Evolutionary conservation across 257 asterid genomes (phyloP), one percentile per base, ranked within the genome.

Genomic region (Przewalskia tangutica): DNA sequence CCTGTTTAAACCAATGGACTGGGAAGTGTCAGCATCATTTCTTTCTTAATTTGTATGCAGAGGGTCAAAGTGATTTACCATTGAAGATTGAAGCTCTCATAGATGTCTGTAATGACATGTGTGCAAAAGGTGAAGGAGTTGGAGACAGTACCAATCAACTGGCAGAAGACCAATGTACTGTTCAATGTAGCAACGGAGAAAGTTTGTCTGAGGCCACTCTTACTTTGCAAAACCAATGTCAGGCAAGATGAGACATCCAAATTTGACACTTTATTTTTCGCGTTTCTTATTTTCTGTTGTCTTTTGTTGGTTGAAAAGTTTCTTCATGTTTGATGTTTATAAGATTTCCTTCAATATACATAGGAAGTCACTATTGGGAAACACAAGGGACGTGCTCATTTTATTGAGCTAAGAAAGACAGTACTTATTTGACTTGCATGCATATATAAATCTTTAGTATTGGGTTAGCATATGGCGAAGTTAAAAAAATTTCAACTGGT

Each of bases 171-270:
- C 68, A 67, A 77, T 82, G 44, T 17, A 64, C 18, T 67, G n/a
- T 68, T 79, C 81, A 7, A 59, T n/a, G 12, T 83, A 27, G 27
- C 36, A 66, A 66, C 53, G 68, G 83, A 12, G 79, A 67, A 42
- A 20, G 50, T 50, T 62, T 58, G 32, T 71, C 81, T 3, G 86
- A 80, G 84, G 82, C 79, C 9, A 54, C 60, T 55, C 77, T 70
- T 12, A 9, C 81, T 38, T 34, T 60, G 27, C 78, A 48, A 62
- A 58, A 73, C 58, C 70, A 53, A 34, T 84, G 86, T 71, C 83
- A 84, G 86, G 86, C 64, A 71, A 71, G 83, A 67, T 59, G 14
- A 70, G 27, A 46, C 60, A 66, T 54, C 42, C 4, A 3, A n/a
- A 68, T 71, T 51, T 70, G 56, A 2, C 38, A 77, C 7, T 46